Base-by-base conservation (phyloP, 768 basidiomycete species). In the Psilocybe subaeruginosa region DNA sequence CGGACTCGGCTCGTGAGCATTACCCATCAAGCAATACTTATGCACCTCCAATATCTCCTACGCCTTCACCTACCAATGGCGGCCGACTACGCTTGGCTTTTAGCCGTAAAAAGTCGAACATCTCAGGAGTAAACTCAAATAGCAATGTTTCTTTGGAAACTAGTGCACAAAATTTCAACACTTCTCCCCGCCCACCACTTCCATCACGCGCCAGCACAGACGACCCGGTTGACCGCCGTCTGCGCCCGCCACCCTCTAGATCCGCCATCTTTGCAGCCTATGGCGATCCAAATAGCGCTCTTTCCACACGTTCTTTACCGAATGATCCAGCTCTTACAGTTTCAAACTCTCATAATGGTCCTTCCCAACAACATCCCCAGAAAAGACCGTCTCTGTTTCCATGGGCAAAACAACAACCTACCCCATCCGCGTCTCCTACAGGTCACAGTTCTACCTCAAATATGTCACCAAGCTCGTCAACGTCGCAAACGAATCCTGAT, bases 301-400 rank as follows among this genome's bases (percentile, higher is more conserved):
- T 81, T 59, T 89, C 89, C 16, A 87, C 87, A 30, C 84, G 82
- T 63, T 91, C 90, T 30, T 79, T 91, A 37, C 89, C 90, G 12
- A 78, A 53, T 54, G 76, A 70, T 67, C 72, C 37, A 33, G 48
- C 57, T 6, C 62, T 53, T 45, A 33, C 45, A 59, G 80, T 61
- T 35, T 35, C 33, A 77, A 79, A 67, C 64, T 74, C 78, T 11
- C 64, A 69, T 29, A 50, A 61, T 14, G 61, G 65, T 8, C 66
- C 69, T 47, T 54, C 75, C 70, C 70, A 82, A 68, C 72, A 80
- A 59, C 71, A 60, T 12, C 57, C 70, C 31, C 66, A 68, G 48
- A 73, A 71, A 66, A 66, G 70, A 43, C 72, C 72, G 3, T 73
- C 72, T 2, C 56, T 76, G 14, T 75, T 76, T 56, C 63, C 71